phyloP scores from a whole-genome alignment of 2,329 filamentous ascomycete species.

The Phyllosticta citriasiana region DNA sequence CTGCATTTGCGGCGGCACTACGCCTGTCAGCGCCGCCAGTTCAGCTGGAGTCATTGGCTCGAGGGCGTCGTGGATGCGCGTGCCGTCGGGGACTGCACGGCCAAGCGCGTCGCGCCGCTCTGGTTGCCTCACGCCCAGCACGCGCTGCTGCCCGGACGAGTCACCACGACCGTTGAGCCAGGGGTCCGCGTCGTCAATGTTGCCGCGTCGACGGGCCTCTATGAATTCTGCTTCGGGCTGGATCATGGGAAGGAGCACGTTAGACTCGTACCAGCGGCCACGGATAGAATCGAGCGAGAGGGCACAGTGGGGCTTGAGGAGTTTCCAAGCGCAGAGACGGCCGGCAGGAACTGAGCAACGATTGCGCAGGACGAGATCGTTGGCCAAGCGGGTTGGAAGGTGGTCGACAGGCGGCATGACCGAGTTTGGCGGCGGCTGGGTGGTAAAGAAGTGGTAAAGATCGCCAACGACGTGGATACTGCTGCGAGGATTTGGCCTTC shows the following conservation, averaged over 20 bases:
- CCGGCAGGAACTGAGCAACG: conserved; percentile 29
- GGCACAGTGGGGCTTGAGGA: conserved; percentile 12
- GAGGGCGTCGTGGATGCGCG: conserved; percentile 30
- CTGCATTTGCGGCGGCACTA: not conserved
- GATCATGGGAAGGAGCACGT: conserved; percentile 37
- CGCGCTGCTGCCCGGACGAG: conserved; percentile 14
- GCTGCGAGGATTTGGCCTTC: conserved; percentile 1
- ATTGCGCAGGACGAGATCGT: conserved; percentile 43
- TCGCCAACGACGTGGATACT: conserved; percentile 35
- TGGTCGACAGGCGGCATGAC: conserved; percentile 27
- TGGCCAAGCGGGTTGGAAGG: conserved; percentile 41
- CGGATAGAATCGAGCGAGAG: conserved; percentile 42
- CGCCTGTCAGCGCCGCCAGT: not conserved
- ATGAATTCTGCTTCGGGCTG: conserved; percentile 22
- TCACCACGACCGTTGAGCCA: conserved; percentile 41
- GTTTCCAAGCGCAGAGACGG: conserved; percentile 14
- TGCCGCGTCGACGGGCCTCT: conserved; percentile 27
- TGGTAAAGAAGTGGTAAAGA: conserved; percentile 39
- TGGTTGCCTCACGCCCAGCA: conserved; percentile 20
- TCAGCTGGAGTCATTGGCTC: conserved; percentile 20
- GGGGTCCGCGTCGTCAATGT: conserved; percentile 31
- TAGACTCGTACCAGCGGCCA: conserved; percentile 52
- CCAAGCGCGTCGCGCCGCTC: conserved; percentile 34
- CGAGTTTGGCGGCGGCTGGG: conserved; percentile 21
- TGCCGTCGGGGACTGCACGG: conserved; percentile 27